Conservation (phyloP, 2,329 filamentous ascomycete species). For the Anisogramma anomala region DNA sequence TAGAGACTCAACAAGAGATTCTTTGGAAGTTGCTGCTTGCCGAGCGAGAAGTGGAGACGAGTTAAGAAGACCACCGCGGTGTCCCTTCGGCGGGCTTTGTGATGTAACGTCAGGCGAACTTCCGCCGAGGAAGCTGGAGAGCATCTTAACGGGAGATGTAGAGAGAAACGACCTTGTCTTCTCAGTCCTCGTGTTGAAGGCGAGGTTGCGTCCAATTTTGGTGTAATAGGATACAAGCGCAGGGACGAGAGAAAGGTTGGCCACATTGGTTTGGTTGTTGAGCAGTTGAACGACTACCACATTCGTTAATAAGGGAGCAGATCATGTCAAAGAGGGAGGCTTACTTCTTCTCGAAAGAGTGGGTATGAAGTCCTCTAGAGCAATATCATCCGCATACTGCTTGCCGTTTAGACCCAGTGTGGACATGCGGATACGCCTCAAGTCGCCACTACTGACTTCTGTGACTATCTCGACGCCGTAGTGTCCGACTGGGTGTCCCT, state of each 20-base stretch:
- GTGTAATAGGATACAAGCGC: conserved; percentile 67
- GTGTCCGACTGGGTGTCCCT: conserved; percentile 53
- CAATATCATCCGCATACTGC: conserved; percentile 63
- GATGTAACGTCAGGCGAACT: conserved; percentile 35
- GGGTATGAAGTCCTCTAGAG: conserved; percentile 59
- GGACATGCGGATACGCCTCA: conserved; percentile 37
- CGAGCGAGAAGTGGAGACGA: conserved; percentile 10
- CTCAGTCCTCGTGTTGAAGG: conserved; percentile 46
- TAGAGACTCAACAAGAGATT: conserved; percentile 43
- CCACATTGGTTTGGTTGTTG: conserved; percentile 56
- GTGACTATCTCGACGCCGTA: conserved; percentile 62
- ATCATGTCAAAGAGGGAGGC: conserved; percentile 18
- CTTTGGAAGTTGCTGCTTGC: conserved; percentile 19
- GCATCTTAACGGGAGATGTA: conserved; percentile 79
- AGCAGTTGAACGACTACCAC: conserved; percentile 58
- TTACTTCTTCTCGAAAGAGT: conserved; percentile 63
- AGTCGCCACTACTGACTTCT: conserved; percentile 45
- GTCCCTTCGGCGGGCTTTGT: conserved; percentile 28
- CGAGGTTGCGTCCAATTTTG: conserved; percentile 61
- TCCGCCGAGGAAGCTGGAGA: conserved; percentile 69
- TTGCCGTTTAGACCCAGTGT: conserved; percentile 56
- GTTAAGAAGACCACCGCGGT: conserved; percentile 23
- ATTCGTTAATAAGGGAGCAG: conserved; percentile 23
- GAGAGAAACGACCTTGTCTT: conserved; percentile 60
- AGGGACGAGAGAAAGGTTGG: conserved; percentile 51